These are phyloP conservation scores for Sphagnum contortum DNA, from an alignment of 225 moss, liverwort and hornwort species.

Conservation along the genomic window DNA sequence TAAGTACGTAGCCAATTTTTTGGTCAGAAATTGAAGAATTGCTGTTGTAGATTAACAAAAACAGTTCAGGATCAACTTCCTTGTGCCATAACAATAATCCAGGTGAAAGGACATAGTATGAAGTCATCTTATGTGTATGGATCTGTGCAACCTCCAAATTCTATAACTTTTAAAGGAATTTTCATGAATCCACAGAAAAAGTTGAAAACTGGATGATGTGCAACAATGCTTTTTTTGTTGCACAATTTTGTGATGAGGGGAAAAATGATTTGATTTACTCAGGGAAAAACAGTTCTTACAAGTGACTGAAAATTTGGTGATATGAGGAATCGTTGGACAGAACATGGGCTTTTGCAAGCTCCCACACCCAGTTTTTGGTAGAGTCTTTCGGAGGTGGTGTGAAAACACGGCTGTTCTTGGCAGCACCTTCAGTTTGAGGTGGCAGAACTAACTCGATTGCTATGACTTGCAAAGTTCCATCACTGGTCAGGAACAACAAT, in stretches of 20 bases:
- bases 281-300: conserved; percentile 19
- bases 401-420: conserved; percentile 31
- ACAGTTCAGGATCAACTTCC: not conserved
- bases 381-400: conserved; percentile 31
- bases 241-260: no score
- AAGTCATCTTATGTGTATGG: no score
- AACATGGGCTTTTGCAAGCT: conserved; percentile 62
- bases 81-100: no score
- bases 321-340: conserved; percentile 49
- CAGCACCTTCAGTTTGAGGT: conserved; percentile 12
- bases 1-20: no score
- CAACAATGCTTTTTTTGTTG: not conserved
- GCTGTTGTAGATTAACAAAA: not conserved
- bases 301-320: conserved; percentile 66
- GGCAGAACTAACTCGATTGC: conserved; percentile 60
- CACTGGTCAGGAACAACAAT: conserved; percentile 41
- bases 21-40: no score
- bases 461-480: conserved; percentile 36
- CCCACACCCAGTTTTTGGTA: conserved; percentile 50
- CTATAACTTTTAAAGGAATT: no score
- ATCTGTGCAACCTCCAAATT: no score
- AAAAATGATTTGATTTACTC: no score
- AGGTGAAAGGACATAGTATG: no score
- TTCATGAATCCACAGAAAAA: no score
- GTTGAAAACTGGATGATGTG: not conserved